Percentiles rank a stretch among this genome's conserved stretches.
phyloP scores from a whole-genome alignment of 176 grass and related monocot genomes.

The Urochloa ruziziensis region DNA sequence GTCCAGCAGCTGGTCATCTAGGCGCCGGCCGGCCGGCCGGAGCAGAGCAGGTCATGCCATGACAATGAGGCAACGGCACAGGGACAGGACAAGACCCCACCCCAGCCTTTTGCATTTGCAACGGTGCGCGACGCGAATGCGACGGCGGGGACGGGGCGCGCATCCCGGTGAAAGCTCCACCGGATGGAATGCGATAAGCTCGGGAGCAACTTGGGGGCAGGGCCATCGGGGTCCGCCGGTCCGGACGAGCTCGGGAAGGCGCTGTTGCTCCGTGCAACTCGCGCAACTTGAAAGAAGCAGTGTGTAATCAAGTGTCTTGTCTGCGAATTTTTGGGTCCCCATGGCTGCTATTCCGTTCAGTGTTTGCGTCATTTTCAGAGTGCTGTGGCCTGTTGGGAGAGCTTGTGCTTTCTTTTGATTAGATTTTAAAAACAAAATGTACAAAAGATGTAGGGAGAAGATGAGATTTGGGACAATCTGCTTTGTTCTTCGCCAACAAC shows the following conservation, averaged over 20 bases:
- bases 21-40: background rate
- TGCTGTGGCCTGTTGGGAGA: background rate
- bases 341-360: background rate
- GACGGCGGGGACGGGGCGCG: background rate
- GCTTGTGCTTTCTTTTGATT: background rate
- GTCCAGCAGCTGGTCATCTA: conserved; percentile 60
- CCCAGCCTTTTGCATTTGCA: background rate
- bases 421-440: conserved; percentile 7
- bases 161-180: conserved; percentile 25
- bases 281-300: conserved; percentile 27
- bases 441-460: conserved; percentile 31
- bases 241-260: background rate
- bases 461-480: background rate
- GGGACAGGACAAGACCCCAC: background rate
- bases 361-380: conserved; percentile 1
- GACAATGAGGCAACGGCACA: background rate
- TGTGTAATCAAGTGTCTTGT: conserved; percentile 11
- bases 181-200: conserved; percentile 31
- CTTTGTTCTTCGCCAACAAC: conserved; percentile 24
- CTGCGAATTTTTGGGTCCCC: background rate
- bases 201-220: conserved; percentile 14
- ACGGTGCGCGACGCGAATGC: conserved; percentile 13
- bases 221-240: background rate
- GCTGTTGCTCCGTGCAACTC: conserved; percentile 26
- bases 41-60: background rate